Evolutionary conservation across 2,329 filamentous ascomycete genomes (phyloP).

Genomic region (Ilyonectria destructans): DNA sequence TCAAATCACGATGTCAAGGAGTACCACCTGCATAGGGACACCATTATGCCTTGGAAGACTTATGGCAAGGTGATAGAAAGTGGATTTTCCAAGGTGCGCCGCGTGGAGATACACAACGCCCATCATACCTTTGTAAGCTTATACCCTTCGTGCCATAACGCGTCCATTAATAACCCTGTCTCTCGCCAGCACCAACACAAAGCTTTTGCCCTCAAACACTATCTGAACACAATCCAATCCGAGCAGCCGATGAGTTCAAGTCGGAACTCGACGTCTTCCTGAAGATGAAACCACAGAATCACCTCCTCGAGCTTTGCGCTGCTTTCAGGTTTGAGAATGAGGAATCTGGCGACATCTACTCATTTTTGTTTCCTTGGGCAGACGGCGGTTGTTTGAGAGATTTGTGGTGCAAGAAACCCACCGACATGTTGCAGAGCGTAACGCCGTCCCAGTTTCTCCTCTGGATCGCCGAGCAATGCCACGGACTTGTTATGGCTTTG

Average conservation of each 20-base stretch:
- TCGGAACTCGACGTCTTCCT: conserved; percentile 4
- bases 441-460: neutral
- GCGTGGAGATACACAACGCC: conserved; percentile 9
- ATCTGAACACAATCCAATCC: neutral
- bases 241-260: neutral
- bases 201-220: conserved; percentile 15
- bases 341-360: conserved; percentile 7
- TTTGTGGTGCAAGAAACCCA: conserved; percentile 7
- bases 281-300: conserved; percentile 19
- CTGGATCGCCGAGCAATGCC: conserved; percentile 19
- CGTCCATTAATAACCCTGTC: neutral
- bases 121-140: conserved; percentile 21
- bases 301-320: conserved; percentile 27
- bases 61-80: neutral
- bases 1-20: conserved; percentile 13
- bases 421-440: neutral
- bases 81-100: conserved; percentile 8
- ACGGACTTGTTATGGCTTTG: conserved; percentile 2
- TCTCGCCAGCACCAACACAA: neutral
- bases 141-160: neutral
- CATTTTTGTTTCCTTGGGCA: conserved; percentile 37
- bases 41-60: conserved; percentile 16
- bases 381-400: conserved; percentile 19
- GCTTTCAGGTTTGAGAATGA: conserved; percentile 13
- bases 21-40: conserved; percentile 14